Evolutionary conservation across 805 yeast species (phyloP), one percentile per base, ranked within the genome.

Genomic region (Starmerella bacillaris): DNA sequence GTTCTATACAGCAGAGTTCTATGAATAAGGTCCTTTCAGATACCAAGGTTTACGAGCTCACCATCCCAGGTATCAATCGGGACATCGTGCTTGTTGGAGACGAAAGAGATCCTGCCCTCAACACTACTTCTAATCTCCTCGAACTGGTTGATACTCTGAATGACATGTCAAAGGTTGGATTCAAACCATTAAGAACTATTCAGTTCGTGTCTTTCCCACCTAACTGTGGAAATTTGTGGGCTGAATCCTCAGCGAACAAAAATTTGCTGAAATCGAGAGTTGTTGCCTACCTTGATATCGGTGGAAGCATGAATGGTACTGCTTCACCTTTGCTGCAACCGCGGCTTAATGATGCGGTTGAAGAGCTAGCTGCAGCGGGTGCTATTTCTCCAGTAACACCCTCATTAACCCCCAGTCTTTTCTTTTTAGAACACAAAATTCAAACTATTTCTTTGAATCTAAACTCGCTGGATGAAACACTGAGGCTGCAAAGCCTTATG

Each of bases 171-270:
- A 6, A 22, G 4, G 18, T 24, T 4, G 40, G 43, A 16, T 43
- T 43, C 43, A 17, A 18, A n/a, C 47, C 47, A 5, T 18, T 31
- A 17, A 24, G 47, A 11, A 33, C 39, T 4, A 20, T 43, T 14
- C 19, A 24, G 3, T 39, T 43, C 14, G 40, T 43, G n/a, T 41
- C 42, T 8, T 35, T 34, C 12, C 34, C 37, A 9, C 30, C 12
- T 4, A 28, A 15, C 30, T 18, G 37, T 4, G 40, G 37, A 4
- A 18, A 17, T 12, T 4, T 9, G n/a, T 37, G 39, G 40, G 34
- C 40, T 3, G 14, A 16, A 7, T n/a, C n/a, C n/a, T n/a, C n/a
- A 4, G 18, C 21, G 9, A 22, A 29, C 20, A 16, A 16, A 18
- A 2, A 22, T 5, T 26, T 29, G 31, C 18, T 42, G 7, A 12